A percentile compares a stretch with the other conserved stretches of the same genome.
These are phyloP conservation scores for Chaetomidium leptoderma DNA, from an alignment of 495 filamentous ascomycete genomes.

Conservation along the genomic window DNA sequence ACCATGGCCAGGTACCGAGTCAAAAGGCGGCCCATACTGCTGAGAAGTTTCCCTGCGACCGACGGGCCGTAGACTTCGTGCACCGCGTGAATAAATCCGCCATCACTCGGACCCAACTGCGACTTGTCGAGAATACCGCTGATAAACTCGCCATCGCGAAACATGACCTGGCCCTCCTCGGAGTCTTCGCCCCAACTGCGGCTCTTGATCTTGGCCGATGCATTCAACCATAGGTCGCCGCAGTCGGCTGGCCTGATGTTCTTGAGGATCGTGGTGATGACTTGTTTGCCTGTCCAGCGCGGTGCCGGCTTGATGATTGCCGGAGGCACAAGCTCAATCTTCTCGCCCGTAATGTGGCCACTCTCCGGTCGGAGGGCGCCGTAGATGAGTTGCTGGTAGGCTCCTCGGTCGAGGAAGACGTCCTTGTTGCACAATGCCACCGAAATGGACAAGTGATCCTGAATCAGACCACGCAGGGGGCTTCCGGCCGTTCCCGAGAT, in stretches of 20 bases:
- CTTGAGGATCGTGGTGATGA: slow-evolving; percentile 87
- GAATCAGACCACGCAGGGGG: slow-evolving; percentile 92
- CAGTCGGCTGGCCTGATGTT: slow-evolving; percentile 77
- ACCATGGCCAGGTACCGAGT: slow-evolving; percentile 89
- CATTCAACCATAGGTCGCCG: slow-evolving; percentile 72
- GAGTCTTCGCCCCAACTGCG: slow-evolving; percentile 61
- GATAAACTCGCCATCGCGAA: slow-evolving; percentile 82
- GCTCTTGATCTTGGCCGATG: slow-evolving; percentile 70
- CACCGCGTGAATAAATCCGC: slow-evolving; percentile 85
- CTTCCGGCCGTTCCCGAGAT: slow-evolving; percentile 91
- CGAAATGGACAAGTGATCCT: slow-evolving; percentile 96
- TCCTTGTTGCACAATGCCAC: slow-evolving; percentile 88
- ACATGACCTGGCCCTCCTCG: slow-evolving; percentile 73
- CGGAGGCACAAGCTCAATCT: slow-evolving; percentile 73
- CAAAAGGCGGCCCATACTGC: slow-evolving; percentile 81
- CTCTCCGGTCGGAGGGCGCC: slow-evolving; percentile 83
- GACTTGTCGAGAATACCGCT: slow-evolving; percentile 93
- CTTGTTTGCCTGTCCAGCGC: slow-evolving; percentile 97
- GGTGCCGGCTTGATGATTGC: slow-evolving; percentile 75
- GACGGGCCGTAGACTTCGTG: slow-evolving; percentile 92
- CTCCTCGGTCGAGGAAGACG: slow-evolving; percentile 82
- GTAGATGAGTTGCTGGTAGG: slow-evolving; percentile 91
- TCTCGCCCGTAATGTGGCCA: slow-evolving; percentile 64
- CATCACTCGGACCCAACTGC: slow-evolving; percentile 81
- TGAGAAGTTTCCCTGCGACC: slow-evolving; percentile 76